These are phyloP conservation scores for Diaporthe aspalathi DNA, from an alignment of 2,329 filamentous ascomycete genomes.

Conservation along the genomic window DNA sequence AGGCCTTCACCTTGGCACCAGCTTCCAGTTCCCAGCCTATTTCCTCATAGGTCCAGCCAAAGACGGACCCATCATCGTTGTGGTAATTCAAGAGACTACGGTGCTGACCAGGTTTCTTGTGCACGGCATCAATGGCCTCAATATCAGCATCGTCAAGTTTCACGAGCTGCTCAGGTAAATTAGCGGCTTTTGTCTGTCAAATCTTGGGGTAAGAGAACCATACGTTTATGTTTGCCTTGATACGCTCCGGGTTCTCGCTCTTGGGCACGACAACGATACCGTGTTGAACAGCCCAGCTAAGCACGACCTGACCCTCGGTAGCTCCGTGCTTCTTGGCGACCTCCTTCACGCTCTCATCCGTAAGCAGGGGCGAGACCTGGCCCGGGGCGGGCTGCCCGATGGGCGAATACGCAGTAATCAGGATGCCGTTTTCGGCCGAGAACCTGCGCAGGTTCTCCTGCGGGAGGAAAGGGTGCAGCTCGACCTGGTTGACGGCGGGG, in stretches of 20 bases:
- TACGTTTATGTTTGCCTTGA: slow-evolving; percentile 37
- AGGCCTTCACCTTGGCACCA: slow-evolving; percentile 24
- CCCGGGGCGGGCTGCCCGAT: slow-evolving; percentile 48
- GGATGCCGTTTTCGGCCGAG: slow-evolving; percentile 70
- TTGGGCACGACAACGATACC: slow-evolving; percentile 37
- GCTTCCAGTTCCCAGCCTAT: slow-evolving; percentile 33
- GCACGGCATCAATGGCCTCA: slow-evolving; percentile 23
- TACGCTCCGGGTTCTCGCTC: slow-evolving; percentile 36
- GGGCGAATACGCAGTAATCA: slow-evolving; percentile 73
- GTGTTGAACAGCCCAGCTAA: slow-evolving; percentile 36
- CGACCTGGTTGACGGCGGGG: slow-evolving; percentile 71
- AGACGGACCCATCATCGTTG: slow-evolving; percentile 19
- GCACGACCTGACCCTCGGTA: slow-evolving; percentile 28
- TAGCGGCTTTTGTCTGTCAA: not conserved
- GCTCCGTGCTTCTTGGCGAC: slow-evolving; percentile 43
- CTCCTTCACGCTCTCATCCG: slow-evolving; percentile 42
- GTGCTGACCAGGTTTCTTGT: slow-evolving; percentile 35
- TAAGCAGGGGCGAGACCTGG: slow-evolving; percentile 32
- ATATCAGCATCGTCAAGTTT: slow-evolving; percentile 34
- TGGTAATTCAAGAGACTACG: slow-evolving; percentile 37
- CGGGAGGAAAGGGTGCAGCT: slow-evolving; percentile 62
- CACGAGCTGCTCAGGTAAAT: slow-evolving; percentile 6
- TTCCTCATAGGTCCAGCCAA: slow-evolving; percentile 37
- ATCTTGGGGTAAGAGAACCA: not conserved
- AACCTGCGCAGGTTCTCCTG: slow-evolving; percentile 69